Evolutionary conservation across 768 basidiomycete genomes (phyloP).

Genomic region (Hericium coralloides): DNA sequence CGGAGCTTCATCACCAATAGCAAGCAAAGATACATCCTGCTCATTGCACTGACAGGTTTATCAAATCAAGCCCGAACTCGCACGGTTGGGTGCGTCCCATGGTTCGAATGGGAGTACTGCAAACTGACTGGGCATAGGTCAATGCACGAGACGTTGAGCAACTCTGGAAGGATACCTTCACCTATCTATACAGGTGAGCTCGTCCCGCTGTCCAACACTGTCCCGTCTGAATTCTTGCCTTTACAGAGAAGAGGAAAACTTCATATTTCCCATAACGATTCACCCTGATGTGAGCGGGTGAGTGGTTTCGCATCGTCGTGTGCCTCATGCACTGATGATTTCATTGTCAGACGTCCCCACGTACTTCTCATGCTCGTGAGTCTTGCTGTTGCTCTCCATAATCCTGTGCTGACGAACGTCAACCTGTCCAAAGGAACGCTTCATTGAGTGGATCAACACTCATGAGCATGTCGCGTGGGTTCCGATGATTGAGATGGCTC

Average conservation of each 20-base stretch:
- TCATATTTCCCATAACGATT: conserved; percentile 70
- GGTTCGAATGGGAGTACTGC: background rate
- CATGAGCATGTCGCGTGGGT: conserved; percentile 44
- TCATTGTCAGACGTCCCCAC: conserved; percentile 45
- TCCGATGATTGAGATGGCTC: conserved; percentile 27
- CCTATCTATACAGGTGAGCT: conserved; percentile 50
- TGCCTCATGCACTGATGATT: no score
- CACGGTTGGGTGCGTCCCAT: conserved; percentile 53
- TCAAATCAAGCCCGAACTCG: conserved; percentile 55
- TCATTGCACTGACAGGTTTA: conserved; percentile 40
- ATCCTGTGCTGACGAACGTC: no score
- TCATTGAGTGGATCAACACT: conserved; percentile 67
- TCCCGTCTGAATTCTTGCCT: background rate
- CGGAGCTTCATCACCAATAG: background rate
- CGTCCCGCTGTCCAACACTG: no score
- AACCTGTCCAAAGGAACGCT: conserved; percentile 39
- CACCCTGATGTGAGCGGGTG: conserved; percentile 72
- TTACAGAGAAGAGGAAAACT: conserved; percentile 48
- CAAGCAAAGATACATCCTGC: conserved; percentile 1
- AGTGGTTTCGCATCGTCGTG: conserved; percentile 11
- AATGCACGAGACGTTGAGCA: conserved; percentile 57
- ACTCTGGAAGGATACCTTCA: conserved; percentile 70
- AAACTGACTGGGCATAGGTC: conserved; percentile 29
- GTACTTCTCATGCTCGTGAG: conserved; percentile 65
- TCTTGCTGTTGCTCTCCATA: background rate